Percentiles rank a stretch among this genome's conserved stretches.
Conservation (phyloP, 1,284 basidiomycete genomes). For the Ceratobasidium sp. region DNA sequence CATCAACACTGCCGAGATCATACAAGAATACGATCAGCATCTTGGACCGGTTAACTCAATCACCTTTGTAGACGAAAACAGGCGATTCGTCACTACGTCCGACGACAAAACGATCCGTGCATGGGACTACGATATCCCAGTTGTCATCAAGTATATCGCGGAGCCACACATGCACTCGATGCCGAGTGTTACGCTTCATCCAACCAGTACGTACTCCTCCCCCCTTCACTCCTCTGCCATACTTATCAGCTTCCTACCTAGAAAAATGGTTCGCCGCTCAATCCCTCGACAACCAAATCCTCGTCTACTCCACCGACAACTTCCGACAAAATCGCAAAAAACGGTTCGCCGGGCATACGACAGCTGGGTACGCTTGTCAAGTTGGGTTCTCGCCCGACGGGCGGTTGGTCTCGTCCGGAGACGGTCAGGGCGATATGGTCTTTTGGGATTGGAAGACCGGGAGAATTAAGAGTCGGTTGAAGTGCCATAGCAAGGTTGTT, state of each 20-base stretch:
- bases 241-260: conserved; percentile 57
- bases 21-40: conserved; percentile 99
- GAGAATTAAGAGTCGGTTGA: conserved; percentile 89
- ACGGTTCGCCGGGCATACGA: conserved; percentile 95
- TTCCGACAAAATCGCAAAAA: conserved; percentile 99
- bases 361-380: conserved; percentile 97
- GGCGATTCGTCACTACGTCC: conserved; percentile 97
- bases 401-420: conserved; percentile 96
- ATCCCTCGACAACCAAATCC: conserved; percentile 97
- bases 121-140: conserved; percentile 98
- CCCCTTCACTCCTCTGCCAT: not conserved
- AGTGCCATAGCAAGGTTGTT: conserved; percentile 94
- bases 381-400: conserved; percentile 98
- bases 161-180: conserved; percentile 99
- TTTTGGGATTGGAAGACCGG: conserved; percentile 99
- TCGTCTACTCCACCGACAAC: conserved; percentile 96
- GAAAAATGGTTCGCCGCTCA: conserved; percentile 98
- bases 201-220: conserved; percentile 80
- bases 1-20: conserved; percentile 91
- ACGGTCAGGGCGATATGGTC: conserved; percentile 93
- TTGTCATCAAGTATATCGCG: conserved; percentile 99
- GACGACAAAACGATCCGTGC: conserved; percentile 99
- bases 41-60: conserved; percentile 98
- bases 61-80: conserved; percentile 96
- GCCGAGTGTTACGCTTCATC: conserved; percentile 96